These are phyloP conservation scores for Penicillium crustosum DNA, from an alignment of 2,329 filamentous ascomycete species.

Conservation along the genomic window DNA sequence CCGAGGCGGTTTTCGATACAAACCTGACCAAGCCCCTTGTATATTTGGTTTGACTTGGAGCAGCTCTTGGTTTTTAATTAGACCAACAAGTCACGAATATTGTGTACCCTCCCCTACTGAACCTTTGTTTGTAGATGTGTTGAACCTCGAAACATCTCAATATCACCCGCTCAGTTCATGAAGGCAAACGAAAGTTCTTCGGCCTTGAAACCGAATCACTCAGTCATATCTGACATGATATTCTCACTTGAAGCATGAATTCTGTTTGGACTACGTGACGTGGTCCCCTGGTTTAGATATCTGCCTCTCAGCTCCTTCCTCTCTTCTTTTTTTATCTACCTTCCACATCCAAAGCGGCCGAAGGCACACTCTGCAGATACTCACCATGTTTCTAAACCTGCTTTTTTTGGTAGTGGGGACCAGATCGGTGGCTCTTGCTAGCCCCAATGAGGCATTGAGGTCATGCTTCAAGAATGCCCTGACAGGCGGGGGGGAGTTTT, in stretches of 20 bases:
- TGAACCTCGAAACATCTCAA: not conserved
- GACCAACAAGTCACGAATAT: no score
- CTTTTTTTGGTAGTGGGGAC: not conserved
- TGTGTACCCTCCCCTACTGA: not conserved
- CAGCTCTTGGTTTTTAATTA: not conserved
- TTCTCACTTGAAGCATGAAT: not conserved
- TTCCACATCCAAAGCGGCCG: not conserved
- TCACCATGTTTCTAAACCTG: not conserved
- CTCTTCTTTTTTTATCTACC: not conserved
- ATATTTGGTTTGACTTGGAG: not conserved
- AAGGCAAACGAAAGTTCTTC: not conserved
- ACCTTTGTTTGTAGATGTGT: no score
- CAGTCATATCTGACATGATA: not conserved
- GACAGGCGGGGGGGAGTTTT: not conserved
- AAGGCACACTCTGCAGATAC: not conserved
- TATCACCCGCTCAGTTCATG: not conserved
- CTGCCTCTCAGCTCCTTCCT: not conserved
- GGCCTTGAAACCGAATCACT: not conserved
- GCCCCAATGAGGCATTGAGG: not conserved
- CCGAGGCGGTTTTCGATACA: not conserved
- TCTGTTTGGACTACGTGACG: not conserved
- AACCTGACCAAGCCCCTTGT: not conserved
- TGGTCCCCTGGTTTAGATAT: not conserved
- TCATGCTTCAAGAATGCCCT: not conserved
- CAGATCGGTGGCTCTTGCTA: not conserved